Evolutionary conservation across 2,329 filamentous ascomycete species (phyloP).

Genomic region (Pseudogymnoascus sp.): DNA sequence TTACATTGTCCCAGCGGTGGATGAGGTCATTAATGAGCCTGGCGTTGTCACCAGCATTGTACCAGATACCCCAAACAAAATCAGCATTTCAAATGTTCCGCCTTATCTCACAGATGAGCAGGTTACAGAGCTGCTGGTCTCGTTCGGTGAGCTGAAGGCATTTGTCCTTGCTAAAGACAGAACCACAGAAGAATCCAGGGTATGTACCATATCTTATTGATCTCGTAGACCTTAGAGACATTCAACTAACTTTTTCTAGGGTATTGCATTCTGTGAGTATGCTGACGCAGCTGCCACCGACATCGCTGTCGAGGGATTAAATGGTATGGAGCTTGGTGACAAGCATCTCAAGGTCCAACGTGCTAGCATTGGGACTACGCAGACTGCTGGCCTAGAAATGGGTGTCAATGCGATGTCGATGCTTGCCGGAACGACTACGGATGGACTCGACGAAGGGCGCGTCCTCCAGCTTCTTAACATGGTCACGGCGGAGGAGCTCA

Average conservation of each 20-base stretch:
- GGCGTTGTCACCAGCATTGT: slow-evolving; percentile 73
- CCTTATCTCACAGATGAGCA: slow-evolving; percentile 83
- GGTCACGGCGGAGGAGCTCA: slow-evolving; percentile 90
- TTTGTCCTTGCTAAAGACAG: slow-evolving; percentile 85
- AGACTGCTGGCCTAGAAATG: slow-evolving; percentile 86
- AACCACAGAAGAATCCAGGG: slow-evolving; percentile 76
- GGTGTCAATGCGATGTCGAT: slow-evolving; percentile 97
- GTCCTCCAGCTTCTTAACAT: slow-evolving; percentile 95
- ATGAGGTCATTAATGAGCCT: slow-evolving; percentile 64
- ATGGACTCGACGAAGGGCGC: slow-evolving; percentile 68
- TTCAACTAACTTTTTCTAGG: slow-evolving; percentile 43
- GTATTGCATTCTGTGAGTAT: slow-evolving; percentile 96
- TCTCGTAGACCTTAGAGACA: neutral
- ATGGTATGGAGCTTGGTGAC: slow-evolving; percentile 88
- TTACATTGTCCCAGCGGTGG: slow-evolving; percentile 83
- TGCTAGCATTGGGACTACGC: slow-evolving; percentile 89
- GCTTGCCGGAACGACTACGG: slow-evolving; percentile 81
- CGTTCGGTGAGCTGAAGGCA: slow-evolving; percentile 88
- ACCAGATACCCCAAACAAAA: slow-evolving; percentile 88
- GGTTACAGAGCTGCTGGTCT: slow-evolving; percentile 77
- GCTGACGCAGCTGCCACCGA: slow-evolving; percentile 66
- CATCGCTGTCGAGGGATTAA: slow-evolving; percentile 81
- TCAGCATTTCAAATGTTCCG: slow-evolving; percentile 85
- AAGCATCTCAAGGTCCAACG: slow-evolving; percentile 76
- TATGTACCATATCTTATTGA: slow-evolving; percentile 38